Evolutionary conservation across 140 eudicot genomes (phyloP).

Genomic region (Oenanthe javanica): DNA sequence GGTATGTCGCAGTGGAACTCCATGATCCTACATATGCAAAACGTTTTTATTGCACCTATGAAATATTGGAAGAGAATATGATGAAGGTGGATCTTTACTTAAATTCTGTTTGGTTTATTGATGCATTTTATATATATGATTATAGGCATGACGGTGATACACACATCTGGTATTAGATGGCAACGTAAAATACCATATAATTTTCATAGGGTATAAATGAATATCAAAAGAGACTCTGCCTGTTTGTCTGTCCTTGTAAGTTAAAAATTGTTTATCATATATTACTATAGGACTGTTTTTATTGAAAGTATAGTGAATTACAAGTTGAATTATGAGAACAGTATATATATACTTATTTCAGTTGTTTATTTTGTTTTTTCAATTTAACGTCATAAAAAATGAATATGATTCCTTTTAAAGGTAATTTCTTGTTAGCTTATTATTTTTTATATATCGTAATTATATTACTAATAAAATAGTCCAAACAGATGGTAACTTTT

Average conservation of each 20-base stretch:
- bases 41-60: slow-evolving; percentile 86
- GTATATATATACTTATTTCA: not conserved
- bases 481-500: not conserved
- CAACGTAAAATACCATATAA: not conserved
- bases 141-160: not conserved
- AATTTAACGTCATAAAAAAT: not conserved
- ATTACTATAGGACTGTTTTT: not conserved
- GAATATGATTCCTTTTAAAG: not conserved
- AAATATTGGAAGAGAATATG: slow-evolving; percentile 80
- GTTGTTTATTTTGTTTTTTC: not conserved
- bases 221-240: not conserved
- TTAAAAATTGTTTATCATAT: not conserved
- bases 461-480: not conserved
- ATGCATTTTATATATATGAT: not conserved
- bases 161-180: not conserved
- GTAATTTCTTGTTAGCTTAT: not conserved
- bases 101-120: not conserved
- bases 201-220: not conserved
- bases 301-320: not conserved
- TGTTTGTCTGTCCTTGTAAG: not conserved
- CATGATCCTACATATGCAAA: slow-evolving; percentile 96
- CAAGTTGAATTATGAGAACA: not conserved
- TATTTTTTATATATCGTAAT: not conserved
- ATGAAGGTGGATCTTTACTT: slow-evolving; percentile 52
- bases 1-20: slow-evolving; percentile 98